Evolutionary conservation across 805 yeast genomes (phyloP), one percentile per base, ranked within the genome.

Genomic region (Priceomyces medius): DNA sequence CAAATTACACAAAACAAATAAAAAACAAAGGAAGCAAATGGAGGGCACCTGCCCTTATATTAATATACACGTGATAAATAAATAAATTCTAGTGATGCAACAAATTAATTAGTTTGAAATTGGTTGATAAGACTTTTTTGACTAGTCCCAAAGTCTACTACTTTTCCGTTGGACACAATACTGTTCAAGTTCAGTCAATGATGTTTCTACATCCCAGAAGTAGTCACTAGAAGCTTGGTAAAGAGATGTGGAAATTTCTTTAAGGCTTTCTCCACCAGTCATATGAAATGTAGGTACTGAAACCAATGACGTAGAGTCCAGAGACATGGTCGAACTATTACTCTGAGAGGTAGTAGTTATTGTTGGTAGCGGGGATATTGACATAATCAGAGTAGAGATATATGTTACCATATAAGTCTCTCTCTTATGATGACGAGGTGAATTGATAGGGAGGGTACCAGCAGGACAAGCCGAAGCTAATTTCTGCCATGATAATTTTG

Each of bases 171-270:
- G 54, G 17, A 54, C 37, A n/a, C 58, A 36, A 38, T 62, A 62
- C 31, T 63, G 64, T 31, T 61, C 68, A 37, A 63, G 42, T 37
- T 61, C 69, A 12, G 45, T 21, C 28, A 61, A 47, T 5, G 60
- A 49, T 6, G 56, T 21, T 42, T 63, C 66, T 7, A 48, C 48
- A 28, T 53, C 44, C 68, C 68, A 63, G 43, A 63, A 61, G 13
- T 37, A 19, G 7, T 32, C 20, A 21, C 39, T 27, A 39, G 29
- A 26, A n/a, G 29, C 12, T 26, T 26, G 9, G 10, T n/a, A 5
- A 5, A 26, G 10, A n/a, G 29, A 8, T 8, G 26, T 7, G 7
- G 7, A 8, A 12, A 26, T 4, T 10, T 26, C 29, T 4, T 14
- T 10, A 10, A n/a, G 29, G 5, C 5, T 12, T 26, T 9, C 29